Conservation (phyloP, 306 rosid genomes). For the Vachellia pachyceras region DNA sequence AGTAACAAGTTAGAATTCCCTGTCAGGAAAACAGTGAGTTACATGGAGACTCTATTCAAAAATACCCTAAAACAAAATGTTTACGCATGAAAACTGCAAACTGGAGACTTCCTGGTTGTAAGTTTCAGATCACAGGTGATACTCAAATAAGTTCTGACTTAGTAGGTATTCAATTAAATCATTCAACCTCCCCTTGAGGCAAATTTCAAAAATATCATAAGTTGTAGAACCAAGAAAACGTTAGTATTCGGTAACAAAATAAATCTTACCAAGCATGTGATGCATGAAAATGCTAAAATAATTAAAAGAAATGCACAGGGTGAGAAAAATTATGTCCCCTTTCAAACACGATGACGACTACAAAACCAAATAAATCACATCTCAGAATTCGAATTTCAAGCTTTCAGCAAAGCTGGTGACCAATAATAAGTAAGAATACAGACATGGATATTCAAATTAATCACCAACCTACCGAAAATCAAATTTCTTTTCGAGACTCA, state of each 20-base stretch:
- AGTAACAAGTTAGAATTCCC: conserved; percentile 7
- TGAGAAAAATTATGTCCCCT: conserved; percentile 8
- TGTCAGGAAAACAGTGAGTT: conserved; percentile 22
- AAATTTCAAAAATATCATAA: conserved; percentile 28
- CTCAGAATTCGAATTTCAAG: conserved; percentile 16
- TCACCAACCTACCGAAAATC: conserved; percentile 22
- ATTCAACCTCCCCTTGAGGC: conserved; percentile 13
- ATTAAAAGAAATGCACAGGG: not conserved
- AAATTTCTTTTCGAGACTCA: conserved; percentile 33
- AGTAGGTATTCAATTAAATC: not conserved
- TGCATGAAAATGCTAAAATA: conserved; percentile 21
- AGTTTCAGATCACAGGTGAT: not conserved
- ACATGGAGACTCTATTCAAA: conserved; percentile 1
- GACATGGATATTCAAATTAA: conserved; percentile 31
- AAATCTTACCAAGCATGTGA: conserved; percentile 9
- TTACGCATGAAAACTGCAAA: not conserved
- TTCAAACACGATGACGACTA: conserved; percentile 8
- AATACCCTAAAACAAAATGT: conserved; percentile 22
- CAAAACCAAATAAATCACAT: conserved; percentile 18
- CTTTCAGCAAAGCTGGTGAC: conserved; percentile 22
- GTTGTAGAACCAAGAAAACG: conserved; percentile 9
- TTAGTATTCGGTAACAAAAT: conserved; percentile 20
- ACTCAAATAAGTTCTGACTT: conserved; percentile 9
- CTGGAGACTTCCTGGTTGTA: not conserved
- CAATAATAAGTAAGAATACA: conserved; percentile 27